Conservation (phyloP, 1,139 yeast species). For the Kodamaea ohmeri region DNA sequence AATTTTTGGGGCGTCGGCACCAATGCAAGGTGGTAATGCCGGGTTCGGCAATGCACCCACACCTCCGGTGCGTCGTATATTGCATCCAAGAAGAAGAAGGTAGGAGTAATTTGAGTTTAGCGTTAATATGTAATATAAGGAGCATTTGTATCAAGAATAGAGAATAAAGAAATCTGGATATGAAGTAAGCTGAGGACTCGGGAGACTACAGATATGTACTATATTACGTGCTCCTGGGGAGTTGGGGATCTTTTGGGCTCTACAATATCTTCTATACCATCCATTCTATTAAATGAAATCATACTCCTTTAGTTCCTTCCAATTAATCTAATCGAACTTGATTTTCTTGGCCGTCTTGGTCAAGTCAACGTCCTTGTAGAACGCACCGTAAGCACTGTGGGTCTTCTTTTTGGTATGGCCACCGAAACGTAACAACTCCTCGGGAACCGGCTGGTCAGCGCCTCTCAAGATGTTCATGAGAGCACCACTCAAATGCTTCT, state of each 20-base stretch:
- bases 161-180: too few relatives aligned
- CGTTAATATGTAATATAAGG: too few relatives aligned
- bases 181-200: too few relatives aligned
- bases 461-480: constrained; percentile 87
- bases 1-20: constrained; percentile 12
- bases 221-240: too few relatives aligned
- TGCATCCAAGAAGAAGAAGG: constrained; percentile 11
- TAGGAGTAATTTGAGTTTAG: constrained; percentile 7
- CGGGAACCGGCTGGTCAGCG: constrained; percentile 96
- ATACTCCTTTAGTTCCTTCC: neutral
- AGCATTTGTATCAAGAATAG: too few relatives aligned
- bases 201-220: too few relatives aligned
- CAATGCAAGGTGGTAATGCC: constrained; percentile 1
- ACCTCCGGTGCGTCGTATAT: constrained; percentile 9
- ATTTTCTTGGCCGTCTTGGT: constrained; percentile 87
- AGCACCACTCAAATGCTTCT: constrained; percentile 95
- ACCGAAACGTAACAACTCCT: constrained; percentile 89
- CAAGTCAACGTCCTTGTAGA: constrained; percentile 88
- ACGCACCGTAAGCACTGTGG: constrained; percentile 95
- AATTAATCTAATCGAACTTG: constrained; percentile 54
- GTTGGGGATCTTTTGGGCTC: too few relatives aligned
- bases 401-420: constrained; percentile 97
- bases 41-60: constrained; percentile 7
- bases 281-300: neutral
- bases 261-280: too few relatives aligned